These are phyloP conservation scores for Wickerhamomyces subpelliculosus DNA, from an alignment of 805 yeast genomes.

Conservation along the genomic window DNA sequence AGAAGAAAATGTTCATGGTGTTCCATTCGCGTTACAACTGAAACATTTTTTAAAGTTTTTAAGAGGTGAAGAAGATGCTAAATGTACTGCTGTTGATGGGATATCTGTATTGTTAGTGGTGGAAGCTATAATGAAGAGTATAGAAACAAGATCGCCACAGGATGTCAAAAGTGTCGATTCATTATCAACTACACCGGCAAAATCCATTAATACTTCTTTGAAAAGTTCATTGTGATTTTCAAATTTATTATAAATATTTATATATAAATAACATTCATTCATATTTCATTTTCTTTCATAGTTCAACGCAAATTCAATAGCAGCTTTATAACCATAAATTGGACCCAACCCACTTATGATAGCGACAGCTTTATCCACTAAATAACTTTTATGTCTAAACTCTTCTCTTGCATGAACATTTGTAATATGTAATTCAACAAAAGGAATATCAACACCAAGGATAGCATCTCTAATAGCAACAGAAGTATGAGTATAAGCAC, in stretches of 20 bases:
- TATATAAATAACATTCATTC: neutral
- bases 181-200: neutral
- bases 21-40: slow-evolving; percentile 12
- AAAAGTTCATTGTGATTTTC: neutral
- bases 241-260: too few species aligned
- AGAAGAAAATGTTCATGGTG: slow-evolving; percentile 2
- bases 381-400: slow-evolving; percentile 42
- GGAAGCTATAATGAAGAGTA: slow-evolving; percentile 10
- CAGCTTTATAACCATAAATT: slow-evolving; percentile 22
- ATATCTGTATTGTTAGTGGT: slow-evolving; percentile 11
- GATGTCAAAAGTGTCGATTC: slow-evolving; percentile 3
- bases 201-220: neutral
- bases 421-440: slow-evolving; percentile 43
- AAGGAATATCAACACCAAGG: slow-evolving; percentile 41
- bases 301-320: slow-evolving; percentile 22
- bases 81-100: slow-evolving; percentile 12
- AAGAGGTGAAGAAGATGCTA: slow-evolving; percentile 6
- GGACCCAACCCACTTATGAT: slow-evolving; percentile 27
- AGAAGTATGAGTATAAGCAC: slow-evolving; percentile 47
- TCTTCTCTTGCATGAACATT: slow-evolving; percentile 46
- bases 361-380: slow-evolving; percentile 42
- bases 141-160: slow-evolving; percentile 8
- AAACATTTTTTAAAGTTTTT: slow-evolving; percentile 12
- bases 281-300: slow-evolving; percentile 6
- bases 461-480: slow-evolving; percentile 45